Evolutionary conservation across 805 yeast genomes (phyloP).

Genomic region (Barnettozyma wickerhamii): DNA sequence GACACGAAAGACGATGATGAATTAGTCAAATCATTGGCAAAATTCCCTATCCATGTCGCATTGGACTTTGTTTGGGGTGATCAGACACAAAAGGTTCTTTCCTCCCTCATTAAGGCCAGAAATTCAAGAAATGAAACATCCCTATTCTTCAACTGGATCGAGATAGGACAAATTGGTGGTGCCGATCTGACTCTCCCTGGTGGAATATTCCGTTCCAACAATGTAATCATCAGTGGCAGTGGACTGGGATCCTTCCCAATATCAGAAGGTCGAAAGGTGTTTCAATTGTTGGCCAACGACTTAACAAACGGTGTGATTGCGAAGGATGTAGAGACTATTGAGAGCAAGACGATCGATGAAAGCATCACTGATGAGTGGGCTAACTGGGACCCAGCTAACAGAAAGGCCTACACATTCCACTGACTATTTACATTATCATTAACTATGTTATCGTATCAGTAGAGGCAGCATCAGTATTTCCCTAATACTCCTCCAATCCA

Average conservation of each 20-base stretch:
- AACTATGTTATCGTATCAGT: too few relatives aligned
- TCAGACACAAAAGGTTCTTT: not conserved
- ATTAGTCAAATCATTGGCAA: not conserved
- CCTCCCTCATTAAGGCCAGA: slow-evolving; percentile 3
- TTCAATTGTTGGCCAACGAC: not conserved
- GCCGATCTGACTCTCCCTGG: slow-evolving; percentile 4
- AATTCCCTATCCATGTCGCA: slow-evolving; percentile 7
- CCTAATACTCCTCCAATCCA: slow-evolving; percentile 8
- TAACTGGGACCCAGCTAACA: slow-evolving; percentile 6
- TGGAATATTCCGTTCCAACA: slow-evolving; percentile 6
- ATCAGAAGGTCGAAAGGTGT: not conserved
- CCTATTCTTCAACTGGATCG: slow-evolving; percentile 7
- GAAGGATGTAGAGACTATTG: not conserved
- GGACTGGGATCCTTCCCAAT: slow-evolving; percentile 11
- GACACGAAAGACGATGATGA: too few relatives aligned
- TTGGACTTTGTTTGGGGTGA: slow-evolving; percentile 13
- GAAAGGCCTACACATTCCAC: slow-evolving; percentile 6
- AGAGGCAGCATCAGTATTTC: too few relatives aligned
- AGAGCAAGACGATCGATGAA: too few relatives aligned
- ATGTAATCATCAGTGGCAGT: slow-evolving; percentile 9
- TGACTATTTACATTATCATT: not conserved
- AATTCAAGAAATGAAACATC: not conserved
- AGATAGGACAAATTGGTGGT: slow-evolving; percentile 14
- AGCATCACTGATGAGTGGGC: slow-evolving; percentile 9
- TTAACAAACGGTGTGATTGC: slow-evolving; percentile 5